Base-by-base conservation (phyloP, 2,329 filamentous ascomycete species). In the Onygena corvina region DNA sequence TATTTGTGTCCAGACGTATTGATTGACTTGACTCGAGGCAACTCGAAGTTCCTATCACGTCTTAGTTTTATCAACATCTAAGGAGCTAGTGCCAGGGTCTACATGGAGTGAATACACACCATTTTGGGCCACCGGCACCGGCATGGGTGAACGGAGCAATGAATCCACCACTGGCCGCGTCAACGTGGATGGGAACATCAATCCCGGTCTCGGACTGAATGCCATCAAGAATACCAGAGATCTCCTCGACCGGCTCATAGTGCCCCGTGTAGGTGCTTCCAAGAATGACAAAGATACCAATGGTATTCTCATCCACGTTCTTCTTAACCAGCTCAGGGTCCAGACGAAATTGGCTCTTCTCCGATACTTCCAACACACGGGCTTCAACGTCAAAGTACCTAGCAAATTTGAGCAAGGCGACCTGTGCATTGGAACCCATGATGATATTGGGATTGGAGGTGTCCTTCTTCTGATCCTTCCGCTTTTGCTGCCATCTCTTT, bases 181-280 rank as follows among this genome's bases (percentile, higher is more conserved):
- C 68, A 11, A 70, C 66, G 48, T 70, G 68, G 35, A 86, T 86
- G 0, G 81, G 80, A 51, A 84, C 81, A 53, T 81, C 75, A 29
- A 74, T 59, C 0, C 80, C 80, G 1, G 77, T 81, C 59, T 78
- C 67, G 49, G 73, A 68, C 61, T 84, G 71, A 46, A 74, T 81
- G 36, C 76, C 70, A 53, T 84, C 79, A 1, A 86, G 67, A 9
- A 85, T 74, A 14, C 79, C 72, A 16, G 76, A 77, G 16, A 86
- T 75, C 57, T 80, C 77, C 60, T 84, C 77, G 0, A 86, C 81
- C 0, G 81, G 80, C 63, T 86, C 82, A 54, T 81, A 86, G 59
- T 86, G 80, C 0, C 83, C 82, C 0, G 83, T 86, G 56, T 86
- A 86, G 0, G 83, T 86, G 46, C 75, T 80, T 2, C 83, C 82